Percentiles rank a stretch among this genome's conserved stretches.
These are phyloP conservation scores for Venturia oleaginea DNA, from an alignment of 2,329 filamentous ascomycete genomes.

Conservation along the genomic window DNA sequence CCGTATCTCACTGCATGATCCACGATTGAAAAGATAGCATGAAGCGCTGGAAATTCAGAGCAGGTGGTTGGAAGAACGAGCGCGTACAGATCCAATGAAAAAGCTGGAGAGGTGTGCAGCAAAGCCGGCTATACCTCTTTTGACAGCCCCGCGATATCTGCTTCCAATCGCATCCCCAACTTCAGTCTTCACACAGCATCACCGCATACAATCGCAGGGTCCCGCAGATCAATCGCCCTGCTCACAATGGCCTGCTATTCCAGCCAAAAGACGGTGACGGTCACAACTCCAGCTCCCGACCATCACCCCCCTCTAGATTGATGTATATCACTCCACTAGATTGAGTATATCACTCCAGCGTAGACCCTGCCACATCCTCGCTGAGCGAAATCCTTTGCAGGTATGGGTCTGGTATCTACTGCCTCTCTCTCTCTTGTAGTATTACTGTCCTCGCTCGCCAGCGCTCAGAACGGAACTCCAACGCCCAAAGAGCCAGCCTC, in stretches of 20 bases:
- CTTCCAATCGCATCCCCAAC: conserved; percentile 2
- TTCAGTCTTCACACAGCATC: background rate
- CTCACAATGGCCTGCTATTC: background rate
- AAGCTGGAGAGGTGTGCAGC: background rate
- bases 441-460: conserved; percentile 7
- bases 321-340: background rate
- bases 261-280: background rate
- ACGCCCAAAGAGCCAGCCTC: background rate
- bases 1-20: background rate
- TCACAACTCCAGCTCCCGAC: background rate
- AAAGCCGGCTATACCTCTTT: background rate
- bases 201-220: background rate
- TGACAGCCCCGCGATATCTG: background rate
- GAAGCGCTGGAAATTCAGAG: background rate
- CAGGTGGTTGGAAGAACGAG: background rate
- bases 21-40: background rate
- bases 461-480: conserved; percentile 5
- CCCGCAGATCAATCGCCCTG: background rate
- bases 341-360: conserved; percentile 2
- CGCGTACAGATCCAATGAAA: background rate
- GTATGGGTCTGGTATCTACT: conserved; percentile 1
- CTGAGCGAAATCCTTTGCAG: background rate
- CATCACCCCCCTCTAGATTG: background rate
- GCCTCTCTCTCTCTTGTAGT: background rate
- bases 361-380: conserved; percentile 1